These are phyloP conservation scores for Ceratocystis smalleyi DNA, from an alignment of 2,329 filamentous ascomycete genomes.

Conservation along the genomic window DNA sequence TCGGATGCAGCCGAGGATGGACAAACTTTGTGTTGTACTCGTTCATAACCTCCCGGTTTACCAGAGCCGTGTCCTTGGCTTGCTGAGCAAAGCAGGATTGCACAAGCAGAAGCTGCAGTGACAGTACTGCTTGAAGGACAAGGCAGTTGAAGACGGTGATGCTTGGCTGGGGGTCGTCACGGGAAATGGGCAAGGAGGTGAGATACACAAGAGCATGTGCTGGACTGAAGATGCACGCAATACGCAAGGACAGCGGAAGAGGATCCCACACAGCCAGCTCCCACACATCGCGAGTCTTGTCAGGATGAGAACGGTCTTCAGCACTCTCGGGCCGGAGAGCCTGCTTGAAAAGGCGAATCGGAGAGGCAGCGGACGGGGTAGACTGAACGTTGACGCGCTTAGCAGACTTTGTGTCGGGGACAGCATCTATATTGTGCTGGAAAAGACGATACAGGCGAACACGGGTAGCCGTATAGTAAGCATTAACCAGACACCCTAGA, in stretches of 20 bases:
- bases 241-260: slow-evolving; percentile 60
- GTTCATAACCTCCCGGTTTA: slow-evolving; percentile 82
- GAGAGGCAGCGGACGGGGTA: slow-evolving; percentile 61
- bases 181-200: slow-evolving; percentile 64
- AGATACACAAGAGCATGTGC: slow-evolving; percentile 84
- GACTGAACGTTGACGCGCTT: slow-evolving; percentile 79
- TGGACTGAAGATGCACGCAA: slow-evolving; percentile 86
- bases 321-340: slow-evolving; percentile 54
- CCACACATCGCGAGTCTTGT: slow-evolving; percentile 78
- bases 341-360: slow-evolving; percentile 56
- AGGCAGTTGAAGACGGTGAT: slow-evolving; percentile 73
- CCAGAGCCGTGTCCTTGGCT: slow-evolving; percentile 64
- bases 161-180: slow-evolving; percentile 66
- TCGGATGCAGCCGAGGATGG: slow-evolving; percentile 69
- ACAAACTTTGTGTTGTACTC: slow-evolving; percentile 97
- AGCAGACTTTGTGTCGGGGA: slow-evolving; percentile 68
- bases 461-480: slow-evolving; percentile 65
- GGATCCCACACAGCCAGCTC: slow-evolving; percentile 91
- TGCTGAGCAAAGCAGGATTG: slow-evolving; percentile 67
- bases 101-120: slow-evolving; percentile 59
- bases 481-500: slow-evolving; percentile 54
- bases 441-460: slow-evolving; percentile 84
- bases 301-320: slow-evolving; percentile 71
- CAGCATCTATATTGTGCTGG: slow-evolving; percentile 63
- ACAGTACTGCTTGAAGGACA: slow-evolving; percentile 59